Percentiles rank a stretch among this genome's conserved stretches.
These are phyloP conservation scores for Ustilago xerochloae DNA, from an alignment of 1,284 basidiomycete genomes.

Conservation along the genomic window DNA sequence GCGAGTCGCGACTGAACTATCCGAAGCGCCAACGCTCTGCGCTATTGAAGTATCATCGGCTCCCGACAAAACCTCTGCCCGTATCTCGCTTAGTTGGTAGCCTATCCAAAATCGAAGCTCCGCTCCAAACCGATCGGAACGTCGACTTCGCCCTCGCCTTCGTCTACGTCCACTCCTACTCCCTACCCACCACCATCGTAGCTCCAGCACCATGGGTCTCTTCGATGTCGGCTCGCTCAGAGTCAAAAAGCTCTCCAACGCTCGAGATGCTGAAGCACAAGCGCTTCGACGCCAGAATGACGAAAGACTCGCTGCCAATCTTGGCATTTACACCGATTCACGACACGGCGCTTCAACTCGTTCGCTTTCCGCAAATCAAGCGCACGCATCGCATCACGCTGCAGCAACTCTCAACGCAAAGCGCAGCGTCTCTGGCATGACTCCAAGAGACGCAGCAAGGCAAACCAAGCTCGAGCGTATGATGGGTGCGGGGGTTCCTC, in stretches of 20 bases:
- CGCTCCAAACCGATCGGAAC: too few relatives aligned
- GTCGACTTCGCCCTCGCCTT: background rate
- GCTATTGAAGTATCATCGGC: too few relatives aligned
- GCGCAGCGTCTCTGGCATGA: conserved; percentile 31
- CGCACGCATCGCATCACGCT: background rate
- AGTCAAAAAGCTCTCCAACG: conserved; percentile 22
- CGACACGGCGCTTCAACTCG: conserved; percentile 22
- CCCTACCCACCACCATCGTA: background rate
- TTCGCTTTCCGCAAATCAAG: conserved; percentile 35
- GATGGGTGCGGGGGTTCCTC: conserved; percentile 52
- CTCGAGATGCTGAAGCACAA: conserved; percentile 12
- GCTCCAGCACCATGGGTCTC: conserved; percentile 41
- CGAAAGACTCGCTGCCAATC: conserved; percentile 8
- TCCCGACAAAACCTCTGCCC: too few relatives aligned
- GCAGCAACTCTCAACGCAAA: conserved; percentile 7
- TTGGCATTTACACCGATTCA: conserved; percentile 22
- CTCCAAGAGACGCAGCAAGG: conserved; percentile 18
- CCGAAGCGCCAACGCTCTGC: too few relatives aligned
- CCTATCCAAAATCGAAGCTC: too few relatives aligned
- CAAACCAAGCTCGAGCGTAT: conserved; percentile 56
- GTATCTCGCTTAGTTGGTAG: too few relatives aligned
- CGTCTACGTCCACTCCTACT: background rate
- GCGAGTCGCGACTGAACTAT: too few relatives aligned
- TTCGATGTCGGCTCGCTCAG: conserved; percentile 46
- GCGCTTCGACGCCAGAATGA: conserved; percentile 22